A percentile compares a stretch with the other conserved stretches of the same genome.
Evolutionary conservation across 2,329 filamentous ascomycete genomes (phyloP).

Genomic region (Ophiostoma ips): DNA sequence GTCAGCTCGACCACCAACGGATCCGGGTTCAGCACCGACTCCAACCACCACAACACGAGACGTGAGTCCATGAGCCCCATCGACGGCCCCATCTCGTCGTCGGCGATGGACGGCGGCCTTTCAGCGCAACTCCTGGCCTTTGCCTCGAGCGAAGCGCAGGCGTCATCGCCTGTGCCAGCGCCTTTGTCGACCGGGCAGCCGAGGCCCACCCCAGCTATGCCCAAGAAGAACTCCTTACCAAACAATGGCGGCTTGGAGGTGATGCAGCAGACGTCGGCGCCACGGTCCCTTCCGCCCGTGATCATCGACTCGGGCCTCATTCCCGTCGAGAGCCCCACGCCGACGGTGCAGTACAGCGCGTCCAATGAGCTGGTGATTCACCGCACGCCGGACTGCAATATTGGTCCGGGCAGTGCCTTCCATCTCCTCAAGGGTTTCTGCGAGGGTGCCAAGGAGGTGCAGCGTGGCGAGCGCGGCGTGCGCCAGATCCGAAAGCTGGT

Average conservation of each 20-base stretch:
- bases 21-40: constrained; percentile 10
- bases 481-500: constrained; percentile 37
- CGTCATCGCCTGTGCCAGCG: background rate
- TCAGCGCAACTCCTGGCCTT: constrained; percentile 3
- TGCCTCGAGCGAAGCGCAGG: background rate
- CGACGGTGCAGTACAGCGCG: background rate
- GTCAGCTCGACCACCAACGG: constrained; percentile 7
- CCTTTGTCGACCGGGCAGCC: background rate
- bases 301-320: constrained; percentile 13
- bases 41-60: background rate
- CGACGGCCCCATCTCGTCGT: background rate
- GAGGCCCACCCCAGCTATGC: background rate
- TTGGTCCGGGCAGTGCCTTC: constrained; percentile 35
- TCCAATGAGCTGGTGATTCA: background rate
- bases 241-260: background rate
- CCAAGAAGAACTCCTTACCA: background rate
- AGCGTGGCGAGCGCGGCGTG: constrained; percentile 34
- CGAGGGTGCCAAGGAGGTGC: constrained; percentile 36
- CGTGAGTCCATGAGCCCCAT: constrained; percentile 7
- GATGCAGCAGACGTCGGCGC: background rate
- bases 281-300: background rate
- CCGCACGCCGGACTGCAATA: constrained; percentile 21
- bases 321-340: constrained; percentile 8
- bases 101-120: background rate
- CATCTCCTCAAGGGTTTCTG: constrained; percentile 41